A percentile compares a stretch with the other conserved stretches of the same genome.
phyloP scores from a whole-genome alignment of 768 basidiomycete genomes.

The Crepidotus variabilis region DNA sequence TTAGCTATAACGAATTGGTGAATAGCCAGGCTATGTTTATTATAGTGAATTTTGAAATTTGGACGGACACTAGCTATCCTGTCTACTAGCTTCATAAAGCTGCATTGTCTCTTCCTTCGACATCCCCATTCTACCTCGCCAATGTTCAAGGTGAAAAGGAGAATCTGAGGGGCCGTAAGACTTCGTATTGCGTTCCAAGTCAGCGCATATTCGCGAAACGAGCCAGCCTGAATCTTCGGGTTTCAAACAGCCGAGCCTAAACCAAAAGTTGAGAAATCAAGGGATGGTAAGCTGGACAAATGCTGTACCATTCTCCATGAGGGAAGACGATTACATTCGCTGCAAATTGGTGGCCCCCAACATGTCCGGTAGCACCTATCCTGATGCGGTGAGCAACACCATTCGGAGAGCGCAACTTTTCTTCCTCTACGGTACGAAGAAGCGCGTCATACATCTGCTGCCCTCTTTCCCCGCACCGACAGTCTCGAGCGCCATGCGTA shows the following conservation, averaged over 20 bases:
- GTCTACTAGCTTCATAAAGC: slow-evolving; percentile 19
- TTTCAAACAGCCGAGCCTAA: slow-evolving; percentile 61
- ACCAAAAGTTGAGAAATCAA: background rate
- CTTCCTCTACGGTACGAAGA: slow-evolving; percentile 43
- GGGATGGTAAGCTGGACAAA: background rate
- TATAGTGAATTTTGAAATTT: too few species aligned
- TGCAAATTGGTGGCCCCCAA: slow-evolving; percentile 79
- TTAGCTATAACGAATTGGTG: too few species aligned
- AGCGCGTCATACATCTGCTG: slow-evolving; percentile 52
- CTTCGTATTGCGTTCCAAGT: slow-evolving; percentile 16
- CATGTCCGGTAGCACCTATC: slow-evolving; percentile 71
- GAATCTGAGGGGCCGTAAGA: slow-evolving; percentile 24
- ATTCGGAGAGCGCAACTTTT: slow-evolving; percentile 24
- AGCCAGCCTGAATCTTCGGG: slow-evolving; percentile 54
- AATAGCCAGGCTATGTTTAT: too few species aligned
- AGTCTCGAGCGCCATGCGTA: slow-evolving; percentile 76
- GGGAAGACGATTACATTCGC: slow-evolving; percentile 69
- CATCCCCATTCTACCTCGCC: slow-evolving; percentile 74
- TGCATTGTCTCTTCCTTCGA: slow-evolving; percentile 52
- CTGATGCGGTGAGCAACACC: slow-evolving; percentile 26
- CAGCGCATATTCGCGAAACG: slow-evolving; percentile 38
- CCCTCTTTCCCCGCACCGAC: slow-evolving; percentile 71
- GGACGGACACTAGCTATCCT: too few species aligned
- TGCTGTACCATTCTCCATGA: slow-evolving; percentile 65
- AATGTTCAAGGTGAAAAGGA: slow-evolving; percentile 45